Evolutionary conservation across 352 stramenopile species (phyloP).

Genomic region (Peronosclerospora sorghi): DNA sequence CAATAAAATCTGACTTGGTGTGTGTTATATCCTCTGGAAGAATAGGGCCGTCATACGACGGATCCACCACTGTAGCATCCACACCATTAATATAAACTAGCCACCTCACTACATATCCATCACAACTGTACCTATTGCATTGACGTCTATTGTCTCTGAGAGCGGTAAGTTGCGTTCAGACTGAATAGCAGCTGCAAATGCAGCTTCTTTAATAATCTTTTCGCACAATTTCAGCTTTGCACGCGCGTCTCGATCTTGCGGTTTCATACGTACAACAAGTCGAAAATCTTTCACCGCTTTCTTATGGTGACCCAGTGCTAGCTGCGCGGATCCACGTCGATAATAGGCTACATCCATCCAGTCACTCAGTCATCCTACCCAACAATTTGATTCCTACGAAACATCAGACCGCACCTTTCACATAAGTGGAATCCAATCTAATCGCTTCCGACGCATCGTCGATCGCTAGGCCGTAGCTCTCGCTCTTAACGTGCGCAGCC

Average conservation of each 20-base stretch:
- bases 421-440: constrained; percentile 88
- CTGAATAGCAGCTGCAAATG: constrained; percentile 95
- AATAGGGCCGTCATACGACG: constrained; percentile 66
- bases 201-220: constrained; percentile 93
- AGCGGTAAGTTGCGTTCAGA: constrained; percentile 89
- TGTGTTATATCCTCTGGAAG: constrained; percentile 42
- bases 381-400: background rate
- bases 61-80: constrained; percentile 47
- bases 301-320: constrained; percentile 95
- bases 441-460: constrained; percentile 93
- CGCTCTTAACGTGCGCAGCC: constrained; percentile 95
- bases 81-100: background rate
- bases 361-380: constrained; percentile 1
- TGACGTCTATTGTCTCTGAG: constrained; percentile 88
- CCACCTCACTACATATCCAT: background rate
- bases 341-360: constrained; percentile 86
- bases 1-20: constrained; percentile 79
- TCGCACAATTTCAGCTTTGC: constrained; percentile 94
- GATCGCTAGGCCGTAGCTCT: constrained; percentile 97
- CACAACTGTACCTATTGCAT: constrained; percentile 41
- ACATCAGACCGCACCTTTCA: constrained; percentile 75
- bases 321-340: constrained; percentile 91
- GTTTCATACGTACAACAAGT: constrained; percentile 91
- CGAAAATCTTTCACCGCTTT: constrained; percentile 96
- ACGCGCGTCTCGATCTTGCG: constrained; percentile 88